phyloP scores from a whole-genome alignment of 441 rosid genomes.

The Capsella rubella region DNA sequence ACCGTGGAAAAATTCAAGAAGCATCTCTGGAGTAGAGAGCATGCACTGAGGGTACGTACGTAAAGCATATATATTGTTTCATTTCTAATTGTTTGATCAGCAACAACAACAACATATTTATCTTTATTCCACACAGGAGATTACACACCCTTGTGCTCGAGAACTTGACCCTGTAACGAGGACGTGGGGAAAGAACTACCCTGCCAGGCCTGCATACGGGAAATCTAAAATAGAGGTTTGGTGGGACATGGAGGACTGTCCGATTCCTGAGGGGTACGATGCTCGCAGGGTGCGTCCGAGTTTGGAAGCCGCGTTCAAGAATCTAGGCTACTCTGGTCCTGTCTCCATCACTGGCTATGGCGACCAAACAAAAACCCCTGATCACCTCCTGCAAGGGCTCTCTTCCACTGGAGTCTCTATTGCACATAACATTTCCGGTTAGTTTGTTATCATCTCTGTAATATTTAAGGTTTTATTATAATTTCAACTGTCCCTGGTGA shows the following conservation, averaged over 20 bases:
- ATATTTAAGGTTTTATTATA: too few relatives aligned
- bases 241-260: not conserved
- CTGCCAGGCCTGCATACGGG: not conserved
- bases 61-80: too few relatives aligned
- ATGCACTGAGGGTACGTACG: not conserved
- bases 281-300: not conserved
- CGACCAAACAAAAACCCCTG: not conserved
- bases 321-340: conserved; percentile 5
- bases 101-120: not conserved
- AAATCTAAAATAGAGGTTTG: not conserved
- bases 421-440: not conserved
- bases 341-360: conserved; percentile 4
- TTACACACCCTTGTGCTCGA: not conserved
- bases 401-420: not conserved
- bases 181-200: not conserved
- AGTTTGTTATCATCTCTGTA: too few relatives aligned
- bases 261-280: not conserved
- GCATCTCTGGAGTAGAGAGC: conserved; percentile 9
- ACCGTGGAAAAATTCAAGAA: not conserved
- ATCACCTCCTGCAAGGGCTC: not conserved
- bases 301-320: not conserved
- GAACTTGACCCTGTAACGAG: not conserved
- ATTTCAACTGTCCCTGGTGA: too few relatives aligned
- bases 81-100: too few relatives aligned
- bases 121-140: not conserved